Evolutionary conservation across 306 rosid genomes (phyloP), one percentile per base, ranked within the genome.

Genomic region (Begonia peltatifolia): DNA sequence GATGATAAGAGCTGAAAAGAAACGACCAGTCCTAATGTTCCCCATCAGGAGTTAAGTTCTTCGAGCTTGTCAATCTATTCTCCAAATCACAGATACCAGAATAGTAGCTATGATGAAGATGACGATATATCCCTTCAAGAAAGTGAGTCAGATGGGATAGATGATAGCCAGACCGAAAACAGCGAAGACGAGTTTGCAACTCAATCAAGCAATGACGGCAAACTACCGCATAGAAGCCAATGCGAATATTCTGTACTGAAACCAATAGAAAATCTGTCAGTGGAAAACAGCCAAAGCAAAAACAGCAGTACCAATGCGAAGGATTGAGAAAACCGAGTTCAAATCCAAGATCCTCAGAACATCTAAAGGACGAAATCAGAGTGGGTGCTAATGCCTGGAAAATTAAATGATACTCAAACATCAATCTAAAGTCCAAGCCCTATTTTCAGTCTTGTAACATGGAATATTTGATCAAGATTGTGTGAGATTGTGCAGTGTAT

Each of bases 241-340:
- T 23, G 14, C 57, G 62, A 60, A 41, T 77, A 73, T 71, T 76
- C 86, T 56, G 95, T 90, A 25, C 73, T 90, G 11, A n/a, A 44
- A 46, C 95, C 99, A 20, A 71, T 90, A 15, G 94, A 86, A 66
- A 86, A 90, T 65, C 73, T 90, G 42, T 68, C 61, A 90, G 59
- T 30, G 38, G 99, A 86, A 83, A 67, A 79, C 82, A 62, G 88
- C 83, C 53, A 90, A 90, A 64, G 83, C 83, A 55, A 74, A 76
- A 78, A 68, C 72, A 69, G 52, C 71, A 62, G 54, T 83, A 5
- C 38, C 38, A 7, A 30, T 3, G 9, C 38, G 38, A 30, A 30
- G 38, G 23, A 20, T 20, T 3, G 23, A 20, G n/a, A 1, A 0
- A 4, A 5, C 36, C 36, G 6, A 6, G 36, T 30, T 30, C 7